A percentile compares a stretch with the other conserved stretches of the same genome.
Evolutionary conservation across 495 filamentous ascomycete species (phyloP).

Genomic region (Xylaria castorea): DNA sequence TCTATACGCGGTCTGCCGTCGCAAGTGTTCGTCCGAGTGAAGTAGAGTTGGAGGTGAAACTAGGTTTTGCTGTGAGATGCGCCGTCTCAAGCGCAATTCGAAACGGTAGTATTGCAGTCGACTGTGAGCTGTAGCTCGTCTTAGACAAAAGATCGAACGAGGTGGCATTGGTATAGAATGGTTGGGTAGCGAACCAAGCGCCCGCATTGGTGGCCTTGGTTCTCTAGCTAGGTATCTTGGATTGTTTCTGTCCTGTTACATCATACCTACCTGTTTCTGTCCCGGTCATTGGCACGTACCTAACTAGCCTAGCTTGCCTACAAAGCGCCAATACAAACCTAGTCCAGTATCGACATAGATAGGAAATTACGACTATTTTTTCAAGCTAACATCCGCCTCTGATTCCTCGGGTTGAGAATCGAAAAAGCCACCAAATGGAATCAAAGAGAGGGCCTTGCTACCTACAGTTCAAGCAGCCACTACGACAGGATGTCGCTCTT

Average conservation of each 20-base stretch:
- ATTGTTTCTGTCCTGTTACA: conserved; percentile 7
- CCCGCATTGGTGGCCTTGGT: conserved; percentile 1
- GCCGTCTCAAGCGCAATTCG: neutral
- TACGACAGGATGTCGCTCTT: neutral
- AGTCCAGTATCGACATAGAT: neutral
- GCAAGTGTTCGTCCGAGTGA: neutral
- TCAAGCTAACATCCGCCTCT: neutral
- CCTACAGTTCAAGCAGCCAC: neutral
- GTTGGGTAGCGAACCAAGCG: neutral
- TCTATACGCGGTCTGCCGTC: neutral
- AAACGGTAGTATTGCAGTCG: neutral
- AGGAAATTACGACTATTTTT: neutral
- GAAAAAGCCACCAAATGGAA: neutral
- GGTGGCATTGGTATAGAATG: conserved; percentile 5
- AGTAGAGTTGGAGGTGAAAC: neutral
- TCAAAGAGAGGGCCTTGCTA: neutral
- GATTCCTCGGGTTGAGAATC: neutral
- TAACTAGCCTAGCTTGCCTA: neutral
- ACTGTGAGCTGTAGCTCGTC: neutral
- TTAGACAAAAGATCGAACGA: neutral
- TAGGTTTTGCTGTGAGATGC: conserved; percentile 1
- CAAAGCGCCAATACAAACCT: too few relatives aligned
- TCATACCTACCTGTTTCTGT: conserved; percentile 4
- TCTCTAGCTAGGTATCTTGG: neutral
- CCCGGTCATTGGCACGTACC: neutral